These are phyloP conservation scores for Prunus campanulata DNA, from an alignment of 306 rosid genomes.

Conservation along the genomic window DNA sequence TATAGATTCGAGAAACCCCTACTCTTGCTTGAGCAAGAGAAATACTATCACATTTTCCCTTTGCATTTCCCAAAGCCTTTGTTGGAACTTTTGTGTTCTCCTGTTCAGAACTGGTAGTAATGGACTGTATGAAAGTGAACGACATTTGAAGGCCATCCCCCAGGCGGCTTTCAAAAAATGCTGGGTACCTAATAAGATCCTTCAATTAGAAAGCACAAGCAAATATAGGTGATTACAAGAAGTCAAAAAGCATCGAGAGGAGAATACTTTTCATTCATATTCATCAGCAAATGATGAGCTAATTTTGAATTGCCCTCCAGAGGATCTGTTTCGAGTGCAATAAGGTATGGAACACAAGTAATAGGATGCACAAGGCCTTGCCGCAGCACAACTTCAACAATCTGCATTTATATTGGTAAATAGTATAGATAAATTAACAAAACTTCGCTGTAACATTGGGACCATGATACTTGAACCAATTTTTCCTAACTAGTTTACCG, in stretches of 20 bases:
- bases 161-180: conserved; percentile 93
- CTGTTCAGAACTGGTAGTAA: conserved; percentile 48
- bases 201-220: conserved; percentile 29
- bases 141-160: conserved; percentile 99
- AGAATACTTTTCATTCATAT: conserved; percentile 92
- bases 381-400: conserved; percentile 92
- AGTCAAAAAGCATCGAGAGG: conserved; percentile 15
- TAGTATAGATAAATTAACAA: background rate
- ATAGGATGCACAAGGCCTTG: conserved; percentile 99
- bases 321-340: conserved; percentile 98
- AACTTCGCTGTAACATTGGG: background rate
- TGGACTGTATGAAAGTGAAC: conserved; percentile 71
- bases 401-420: conserved; percentile 44
- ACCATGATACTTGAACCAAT: background rate
- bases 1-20: conserved; percentile 98
- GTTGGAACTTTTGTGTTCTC: conserved; percentile 46
- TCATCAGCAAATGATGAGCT: conserved; percentile 95
- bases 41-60: conserved; percentile 61
- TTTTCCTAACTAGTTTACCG: background rate
- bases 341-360: conserved; percentile 93
- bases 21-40: conserved; percentile 80
- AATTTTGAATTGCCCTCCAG: conserved; percentile 72
- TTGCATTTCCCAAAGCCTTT: conserved; percentile 47
- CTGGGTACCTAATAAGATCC: conserved; percentile 81
- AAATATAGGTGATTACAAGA: conserved; percentile 3